Conservation (phyloP, 495 filamentous ascomycete genomes). For the Xylaria flabelliformis region DNA sequence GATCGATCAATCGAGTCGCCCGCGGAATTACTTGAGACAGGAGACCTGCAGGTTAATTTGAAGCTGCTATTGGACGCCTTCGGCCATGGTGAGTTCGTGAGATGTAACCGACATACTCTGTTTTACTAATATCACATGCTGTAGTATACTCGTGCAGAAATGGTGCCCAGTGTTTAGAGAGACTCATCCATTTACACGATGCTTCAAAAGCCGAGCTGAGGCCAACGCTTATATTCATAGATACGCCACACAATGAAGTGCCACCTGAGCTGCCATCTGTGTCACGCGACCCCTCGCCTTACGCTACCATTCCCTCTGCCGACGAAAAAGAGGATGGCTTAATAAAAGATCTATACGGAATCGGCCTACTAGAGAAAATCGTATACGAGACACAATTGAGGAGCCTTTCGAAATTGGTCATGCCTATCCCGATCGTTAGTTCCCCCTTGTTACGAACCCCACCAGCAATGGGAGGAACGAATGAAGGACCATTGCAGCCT, state of each 20-base stretch:
- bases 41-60: slow-evolving; percentile 54
- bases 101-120: background rate
- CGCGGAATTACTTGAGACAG: slow-evolving; percentile 34
- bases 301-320: slow-evolving; percentile 34
- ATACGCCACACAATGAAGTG: slow-evolving; percentile 65
- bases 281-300: slow-evolving; percentile 53
- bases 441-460: slow-evolving; percentile 38
- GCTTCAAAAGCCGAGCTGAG: slow-evolving; percentile 64
- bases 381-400: slow-evolving; percentile 72
- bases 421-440: slow-evolving; percentile 72
- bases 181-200: slow-evolving; percentile 72
- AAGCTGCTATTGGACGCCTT: slow-evolving; percentile 55
- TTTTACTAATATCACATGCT: slow-evolving; percentile 36
- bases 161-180: slow-evolving; percentile 71
- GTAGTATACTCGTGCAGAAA: slow-evolving; percentile 77
- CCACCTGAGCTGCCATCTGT: slow-evolving; percentile 44
- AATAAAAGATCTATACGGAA: slow-evolving; percentile 65
- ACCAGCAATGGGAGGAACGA: slow-evolving; percentile 38
- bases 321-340: slow-evolving; percentile 43
- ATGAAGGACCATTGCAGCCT: slow-evolving; percentile 42
- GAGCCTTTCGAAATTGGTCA: slow-evolving; percentile 73
- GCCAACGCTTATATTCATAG: slow-evolving; percentile 78
- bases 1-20: slow-evolving; percentile 60
- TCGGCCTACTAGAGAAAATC: slow-evolving; percentile 71
- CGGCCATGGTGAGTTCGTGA: slow-evolving; percentile 50